These are phyloP conservation scores for Apodospora peruviana DNA, from an alignment of 495 filamentous ascomycete species.

Conservation along the genomic window DNA sequence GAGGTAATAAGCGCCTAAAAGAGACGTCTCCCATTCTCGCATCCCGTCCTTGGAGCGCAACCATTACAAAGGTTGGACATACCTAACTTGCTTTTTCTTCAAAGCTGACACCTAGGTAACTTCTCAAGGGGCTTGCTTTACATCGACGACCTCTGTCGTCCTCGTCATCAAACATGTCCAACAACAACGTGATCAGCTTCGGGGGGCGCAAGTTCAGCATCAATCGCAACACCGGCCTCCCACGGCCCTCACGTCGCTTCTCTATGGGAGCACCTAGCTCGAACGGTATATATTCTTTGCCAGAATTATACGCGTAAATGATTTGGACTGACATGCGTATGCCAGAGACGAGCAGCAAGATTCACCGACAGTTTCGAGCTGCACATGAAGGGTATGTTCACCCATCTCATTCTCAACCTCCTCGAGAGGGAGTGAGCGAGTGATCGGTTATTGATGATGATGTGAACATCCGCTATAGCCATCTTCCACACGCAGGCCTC, in stretches of 20 bases:
- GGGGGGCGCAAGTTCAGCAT: conserved; percentile 51
- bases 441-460: not conserved
- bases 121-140: no score
- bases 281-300: conserved; percentile 32
- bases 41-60: no score
- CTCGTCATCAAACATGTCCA: no score
- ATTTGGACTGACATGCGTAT: conserved; percentile 17
- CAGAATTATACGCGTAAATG: not conserved
- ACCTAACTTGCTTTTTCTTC: no score
- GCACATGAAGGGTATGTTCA: conserved; percentile 64
- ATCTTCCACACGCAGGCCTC: conserved; percentile 82
- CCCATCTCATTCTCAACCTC: not conserved
- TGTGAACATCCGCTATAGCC: conserved; percentile 21
- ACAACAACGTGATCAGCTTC: conserved; percentile 27
- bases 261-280: conserved; percentile 45
- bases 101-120: no score
- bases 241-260: conserved; percentile 43
- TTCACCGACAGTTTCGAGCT: conserved; percentile 78
- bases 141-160: no score
- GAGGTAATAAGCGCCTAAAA: no score
- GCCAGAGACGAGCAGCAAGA: conserved; percentile 70
- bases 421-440: no score
- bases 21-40: no score
- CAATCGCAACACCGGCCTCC: conserved; percentile 51
- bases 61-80: no score